Percentiles rank a stretch among this genome's conserved stretches.
These are phyloP conservation scores for Phyllosticta citriasiana DNA, from an alignment of 2,329 filamentous ascomycete genomes.

Conservation along the genomic window DNA sequence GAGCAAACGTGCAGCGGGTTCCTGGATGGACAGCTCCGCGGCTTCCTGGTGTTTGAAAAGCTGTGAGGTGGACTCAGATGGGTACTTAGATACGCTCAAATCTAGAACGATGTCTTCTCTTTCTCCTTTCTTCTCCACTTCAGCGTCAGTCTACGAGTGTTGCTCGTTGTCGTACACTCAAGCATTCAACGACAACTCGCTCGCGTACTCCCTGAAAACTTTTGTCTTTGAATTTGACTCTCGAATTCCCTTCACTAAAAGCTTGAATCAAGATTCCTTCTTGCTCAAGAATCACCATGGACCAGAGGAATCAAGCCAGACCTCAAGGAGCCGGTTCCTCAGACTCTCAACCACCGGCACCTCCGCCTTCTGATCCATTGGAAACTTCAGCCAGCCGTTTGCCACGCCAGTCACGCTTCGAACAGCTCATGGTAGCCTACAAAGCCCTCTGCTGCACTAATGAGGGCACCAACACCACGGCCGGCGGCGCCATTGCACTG, in stretches of 20 bases:
- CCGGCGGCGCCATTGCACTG: neutral
- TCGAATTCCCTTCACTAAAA: neutral
- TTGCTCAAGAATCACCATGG: neutral
- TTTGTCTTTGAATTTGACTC: no score
- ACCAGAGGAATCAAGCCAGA: neutral
- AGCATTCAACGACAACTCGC: no score
- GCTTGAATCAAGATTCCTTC: neutral
- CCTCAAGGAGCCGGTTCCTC: no score
- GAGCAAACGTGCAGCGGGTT: neutral
- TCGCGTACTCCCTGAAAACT: no score
- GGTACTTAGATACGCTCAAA: neutral
- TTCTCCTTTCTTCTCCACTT: neutral
- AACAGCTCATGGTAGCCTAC: neutral
- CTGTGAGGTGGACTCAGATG: neutral
- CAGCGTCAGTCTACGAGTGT: neutral
- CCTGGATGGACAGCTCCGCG: neutral
- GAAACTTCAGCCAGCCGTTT: no score
- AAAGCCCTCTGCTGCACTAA: neutral
- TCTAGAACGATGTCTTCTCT: neutral
- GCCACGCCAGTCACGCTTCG: neutral
- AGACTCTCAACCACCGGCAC: no score
- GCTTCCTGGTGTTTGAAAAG: neutral
- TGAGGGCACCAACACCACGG: neutral
- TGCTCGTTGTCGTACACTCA: no score
- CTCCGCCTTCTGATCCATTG: no score